Conservation (phyloP, 2,329 filamentous ascomycete genomes). For the Ceratocystis alfenasii region DNA sequence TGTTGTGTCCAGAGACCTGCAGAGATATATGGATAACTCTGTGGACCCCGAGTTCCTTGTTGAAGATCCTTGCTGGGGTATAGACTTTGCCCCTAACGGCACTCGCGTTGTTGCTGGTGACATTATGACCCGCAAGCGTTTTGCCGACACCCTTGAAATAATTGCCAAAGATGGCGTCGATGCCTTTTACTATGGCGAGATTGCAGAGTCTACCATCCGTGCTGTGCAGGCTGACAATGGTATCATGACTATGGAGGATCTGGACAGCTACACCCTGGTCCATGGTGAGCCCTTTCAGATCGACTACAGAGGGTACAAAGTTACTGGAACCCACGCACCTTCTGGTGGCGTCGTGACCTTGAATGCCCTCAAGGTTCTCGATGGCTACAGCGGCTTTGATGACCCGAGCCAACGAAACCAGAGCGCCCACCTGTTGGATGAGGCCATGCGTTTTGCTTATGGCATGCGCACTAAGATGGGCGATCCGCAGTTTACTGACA, state of each 20-base stretch:
- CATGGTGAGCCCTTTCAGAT: slow-evolving; percentile 50
- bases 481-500: slow-evolving; percentile 58
- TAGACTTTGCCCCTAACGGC: slow-evolving; percentile 74
- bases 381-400: slow-evolving; percentile 57
- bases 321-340: slow-evolving; percentile 57
- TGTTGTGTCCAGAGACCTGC: slow-evolving; percentile 56
- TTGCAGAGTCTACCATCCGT: slow-evolving; percentile 62
- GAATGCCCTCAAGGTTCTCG: slow-evolving; percentile 60
- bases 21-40: slow-evolving; percentile 52
- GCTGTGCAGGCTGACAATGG: slow-evolving; percentile 59
- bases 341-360: slow-evolving; percentile 61
- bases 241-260: slow-evolving; percentile 71
- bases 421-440: slow-evolving; percentile 68
- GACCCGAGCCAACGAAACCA: slow-evolving; percentile 41
- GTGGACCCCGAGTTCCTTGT: slow-evolving; percentile 50
- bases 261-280: slow-evolving; percentile 58
- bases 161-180: slow-evolving; percentile 56
- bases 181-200: slow-evolving; percentile 60
- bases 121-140: slow-evolving; percentile 60
- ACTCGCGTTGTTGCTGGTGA: slow-evolving; percentile 54
- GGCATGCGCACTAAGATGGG: slow-evolving; percentile 61
- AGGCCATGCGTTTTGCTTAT: slow-evolving; percentile 74
- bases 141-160: slow-evolving; percentile 58
- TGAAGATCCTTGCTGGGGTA: slow-evolving; percentile 61
- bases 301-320: slow-evolving; percentile 56